These are phyloP conservation scores for Rhazya stricta DNA, from an alignment of 257 asterid species.

Conservation along the genomic window DNA sequence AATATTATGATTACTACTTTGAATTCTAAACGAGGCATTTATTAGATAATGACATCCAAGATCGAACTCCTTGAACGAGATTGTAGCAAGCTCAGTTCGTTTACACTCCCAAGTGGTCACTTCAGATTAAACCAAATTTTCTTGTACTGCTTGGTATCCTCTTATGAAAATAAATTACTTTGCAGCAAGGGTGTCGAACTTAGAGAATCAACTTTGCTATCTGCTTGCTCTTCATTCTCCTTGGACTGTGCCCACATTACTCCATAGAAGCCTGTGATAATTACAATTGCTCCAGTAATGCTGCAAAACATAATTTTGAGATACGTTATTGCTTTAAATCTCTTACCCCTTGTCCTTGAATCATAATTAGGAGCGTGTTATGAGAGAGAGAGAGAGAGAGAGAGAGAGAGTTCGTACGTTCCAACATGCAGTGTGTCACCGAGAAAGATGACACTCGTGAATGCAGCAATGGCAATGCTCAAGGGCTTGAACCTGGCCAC, in stretches of 20 bases:
- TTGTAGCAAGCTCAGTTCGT: no score
- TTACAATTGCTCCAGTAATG: background rate
- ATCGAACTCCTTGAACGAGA: no score
- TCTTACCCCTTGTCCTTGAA: background rate
- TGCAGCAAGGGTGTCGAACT: background rate
- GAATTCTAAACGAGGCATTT: no score
- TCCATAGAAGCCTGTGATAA: conserved; percentile 8
- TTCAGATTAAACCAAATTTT: no score
- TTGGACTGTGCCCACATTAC: conserved; percentile 12
- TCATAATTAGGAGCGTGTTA: no score
- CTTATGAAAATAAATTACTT: no score
- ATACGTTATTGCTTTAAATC: background rate
- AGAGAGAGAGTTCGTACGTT: conserved; percentile 13
- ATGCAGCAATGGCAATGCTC: conserved; percentile 21
- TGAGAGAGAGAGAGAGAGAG: background rate
- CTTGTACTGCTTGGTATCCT: no score
- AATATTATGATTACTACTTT: no score
- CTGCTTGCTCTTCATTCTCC: background rate
- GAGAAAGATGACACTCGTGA: conserved; percentile 23
- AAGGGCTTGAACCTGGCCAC: conserved; percentile 30
- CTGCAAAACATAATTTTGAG: conserved; percentile 1
- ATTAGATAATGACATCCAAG: no score
- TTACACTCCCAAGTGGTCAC: no score
- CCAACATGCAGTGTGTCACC: conserved; percentile 21
- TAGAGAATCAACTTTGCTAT: background rate